phyloP scores from a whole-genome alignment of 106 monocot genomes.

The Dendrobium officinale region DNA sequence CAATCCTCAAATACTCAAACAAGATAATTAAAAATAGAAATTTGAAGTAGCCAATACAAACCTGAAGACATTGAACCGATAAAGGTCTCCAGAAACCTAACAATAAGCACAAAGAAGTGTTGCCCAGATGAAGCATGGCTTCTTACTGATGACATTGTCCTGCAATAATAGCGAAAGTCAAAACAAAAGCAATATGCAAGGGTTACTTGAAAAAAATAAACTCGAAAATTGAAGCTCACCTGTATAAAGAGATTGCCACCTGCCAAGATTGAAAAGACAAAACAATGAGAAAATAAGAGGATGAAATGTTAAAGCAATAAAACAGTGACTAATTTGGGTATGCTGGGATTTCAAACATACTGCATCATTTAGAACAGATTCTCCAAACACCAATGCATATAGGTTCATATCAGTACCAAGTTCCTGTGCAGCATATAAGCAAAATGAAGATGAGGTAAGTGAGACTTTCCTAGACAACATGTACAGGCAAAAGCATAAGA shows the following conservation, averaged over 20 bases:
- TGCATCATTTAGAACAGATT: conserved; percentile 98
- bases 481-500: background rate
- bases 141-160: conserved; percentile 92
- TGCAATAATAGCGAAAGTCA: conserved; percentile 16
- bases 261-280: conserved; percentile 6
- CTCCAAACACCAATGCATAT: conserved; percentile 98
- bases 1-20: background rate
- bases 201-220: background rate
- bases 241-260: conserved; percentile 99
- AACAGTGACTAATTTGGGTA: background rate
- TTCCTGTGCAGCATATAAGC: conserved; percentile 42
- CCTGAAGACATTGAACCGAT: conserved; percentile 94
- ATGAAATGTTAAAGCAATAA: background rate
- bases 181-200: background rate
- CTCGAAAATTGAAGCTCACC: conserved; percentile 39
- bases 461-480: background rate
- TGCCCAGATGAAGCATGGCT: conserved; percentile 61
- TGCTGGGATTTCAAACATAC: conserved; percentile 33
- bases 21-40: background rate
- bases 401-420: conserved; percentile 91
- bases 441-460: background rate
- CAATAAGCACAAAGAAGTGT: conserved; percentile 55
- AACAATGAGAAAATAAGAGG: background rate
- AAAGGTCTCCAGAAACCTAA: conserved; percentile 95
- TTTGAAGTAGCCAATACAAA: conserved; percentile 8